These are phyloP conservation scores for Diospyros lotus DNA, from an alignment of 148 eudicot genomes.

Conservation along the genomic window DNA sequence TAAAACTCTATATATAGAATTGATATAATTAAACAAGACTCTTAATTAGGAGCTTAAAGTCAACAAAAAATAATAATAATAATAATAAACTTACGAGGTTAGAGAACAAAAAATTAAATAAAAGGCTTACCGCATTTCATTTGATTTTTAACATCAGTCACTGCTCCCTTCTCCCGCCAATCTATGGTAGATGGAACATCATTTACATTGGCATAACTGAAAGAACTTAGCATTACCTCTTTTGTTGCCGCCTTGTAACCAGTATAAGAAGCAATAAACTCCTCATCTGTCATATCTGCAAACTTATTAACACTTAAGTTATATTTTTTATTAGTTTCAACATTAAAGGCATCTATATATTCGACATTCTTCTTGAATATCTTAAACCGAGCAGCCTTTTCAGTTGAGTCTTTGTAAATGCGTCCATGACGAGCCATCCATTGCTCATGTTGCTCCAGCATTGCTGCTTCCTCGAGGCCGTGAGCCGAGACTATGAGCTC, in stretches of 20 bases:
- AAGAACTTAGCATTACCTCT: background rate
- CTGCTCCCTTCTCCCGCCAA: conserved; percentile 1
- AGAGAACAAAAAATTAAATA: no score
- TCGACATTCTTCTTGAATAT: background rate
- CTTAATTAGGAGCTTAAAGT: no score
- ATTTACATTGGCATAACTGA: background rate
- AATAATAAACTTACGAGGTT: no score
- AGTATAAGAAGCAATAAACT: background rate
- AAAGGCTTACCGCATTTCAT: background rate
- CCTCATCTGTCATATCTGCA: background rate
- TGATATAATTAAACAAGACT: no score
- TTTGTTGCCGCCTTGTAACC: background rate
- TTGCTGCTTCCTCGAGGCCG: background rate
- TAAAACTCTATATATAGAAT: no score
- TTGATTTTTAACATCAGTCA: background rate
- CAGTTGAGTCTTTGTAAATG: background rate
- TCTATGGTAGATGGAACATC: background rate
- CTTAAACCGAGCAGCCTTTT: background rate
- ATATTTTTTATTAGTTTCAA: background rate
- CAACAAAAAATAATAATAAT: no score
- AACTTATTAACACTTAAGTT: no score
- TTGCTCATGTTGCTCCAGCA: background rate
- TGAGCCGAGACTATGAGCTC: background rate
- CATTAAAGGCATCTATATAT: background rate
- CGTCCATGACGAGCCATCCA: background rate